Evolutionary conservation across 2,329 filamentous ascomycete species (phyloP), one percentile per base, ranked within the genome.

Genomic region (Cladosporium phlei): DNA sequence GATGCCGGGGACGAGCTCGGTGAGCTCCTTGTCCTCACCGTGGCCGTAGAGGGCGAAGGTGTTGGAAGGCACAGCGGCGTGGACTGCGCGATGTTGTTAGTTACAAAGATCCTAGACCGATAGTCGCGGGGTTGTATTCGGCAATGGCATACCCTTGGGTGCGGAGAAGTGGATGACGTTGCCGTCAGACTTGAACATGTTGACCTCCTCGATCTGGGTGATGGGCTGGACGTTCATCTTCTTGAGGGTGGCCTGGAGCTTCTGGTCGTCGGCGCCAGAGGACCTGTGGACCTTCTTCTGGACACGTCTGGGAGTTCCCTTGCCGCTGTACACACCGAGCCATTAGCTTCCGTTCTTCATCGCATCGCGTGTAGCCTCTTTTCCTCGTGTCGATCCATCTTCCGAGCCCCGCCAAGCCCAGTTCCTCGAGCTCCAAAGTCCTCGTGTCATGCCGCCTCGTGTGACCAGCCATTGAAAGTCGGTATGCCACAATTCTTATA

Each of bases 141-240:
- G 28, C n/a, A n/a, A n/a, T n/a, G n/a, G n/a, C 27, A 33, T 76
- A 97, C 93, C 93, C 80, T 96, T 96, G 63, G 93, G 93, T 66
- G 88, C 88, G 64, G 88, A 86, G 71, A 98, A 98, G 82, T 98
- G 93, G 68, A 98, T 97, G 72, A 98, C 93, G 73, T 98, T 98
- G 73, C 93, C 93, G 70, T 98, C 93, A 69, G 87, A 86, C 86
- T 98, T 98, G 85, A 98, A 98, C 93, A 98, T 98, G 85, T 98
- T 98, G 72, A 98, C 93, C 80, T 98, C 93, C 83, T 98, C 93
- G 65, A 98, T 98, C 59, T 87, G 88, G 79, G 95, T 90, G 75
- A 98, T 97, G 66, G 93, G 93, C 82, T 98, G 93, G 51, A 95
- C 91, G 76, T 97, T 97, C 72, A 98, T 83, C 86, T 98, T 98